Conservation (phyloP, 139 green algal species). For the Picochlorum sp. region DNA sequence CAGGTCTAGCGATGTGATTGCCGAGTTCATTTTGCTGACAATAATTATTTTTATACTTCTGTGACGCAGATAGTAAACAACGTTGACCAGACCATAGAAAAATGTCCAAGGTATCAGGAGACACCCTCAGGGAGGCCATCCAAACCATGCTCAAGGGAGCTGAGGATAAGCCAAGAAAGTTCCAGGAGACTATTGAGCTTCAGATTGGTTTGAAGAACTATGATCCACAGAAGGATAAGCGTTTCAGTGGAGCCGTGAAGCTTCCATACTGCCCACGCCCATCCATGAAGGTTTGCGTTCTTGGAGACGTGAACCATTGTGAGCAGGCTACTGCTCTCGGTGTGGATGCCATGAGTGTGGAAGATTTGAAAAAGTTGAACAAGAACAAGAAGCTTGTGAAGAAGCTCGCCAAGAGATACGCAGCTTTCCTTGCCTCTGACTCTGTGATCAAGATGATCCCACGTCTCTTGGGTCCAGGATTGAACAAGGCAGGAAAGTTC, state of each 20-base stretch:
- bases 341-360: slow-evolving; percentile 88
- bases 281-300: slow-evolving; percentile 91
- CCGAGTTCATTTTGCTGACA: too few relatives aligned
- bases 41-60: too few relatives aligned
- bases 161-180: slow-evolving; percentile 91
- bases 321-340: slow-evolving; percentile 80
- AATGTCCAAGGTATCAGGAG: slow-evolving; percentile 25
- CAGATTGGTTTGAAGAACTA: slow-evolving; percentile 99
- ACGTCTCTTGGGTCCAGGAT: slow-evolving; percentile 88
- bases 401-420: slow-evolving; percentile 94
- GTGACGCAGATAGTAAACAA: too few relatives aligned
- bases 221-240: slow-evolving; percentile 99
- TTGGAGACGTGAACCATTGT: slow-evolving; percentile 97
- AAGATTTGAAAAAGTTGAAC: slow-evolving; percentile 99
- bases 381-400: slow-evolving; percentile 99
- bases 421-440: slow-evolving; percentile 94
- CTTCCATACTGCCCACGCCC: slow-evolving; percentile 92
- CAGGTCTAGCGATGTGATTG: too few relatives aligned
- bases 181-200: slow-evolving; percentile 97
- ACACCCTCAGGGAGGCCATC: slow-evolving; percentile 28
- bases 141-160: slow-evolving; percentile 37
- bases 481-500: slow-evolving; percentile 99
- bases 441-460: slow-evolving; percentile 99
- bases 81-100: too few relatives aligned
- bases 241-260: slow-evolving; percentile 97